Evolutionary conservation across 768 basidiomycete species (phyloP), one percentile per base, ranked within the genome.

Genomic region (Kwoniella europaea): DNA sequence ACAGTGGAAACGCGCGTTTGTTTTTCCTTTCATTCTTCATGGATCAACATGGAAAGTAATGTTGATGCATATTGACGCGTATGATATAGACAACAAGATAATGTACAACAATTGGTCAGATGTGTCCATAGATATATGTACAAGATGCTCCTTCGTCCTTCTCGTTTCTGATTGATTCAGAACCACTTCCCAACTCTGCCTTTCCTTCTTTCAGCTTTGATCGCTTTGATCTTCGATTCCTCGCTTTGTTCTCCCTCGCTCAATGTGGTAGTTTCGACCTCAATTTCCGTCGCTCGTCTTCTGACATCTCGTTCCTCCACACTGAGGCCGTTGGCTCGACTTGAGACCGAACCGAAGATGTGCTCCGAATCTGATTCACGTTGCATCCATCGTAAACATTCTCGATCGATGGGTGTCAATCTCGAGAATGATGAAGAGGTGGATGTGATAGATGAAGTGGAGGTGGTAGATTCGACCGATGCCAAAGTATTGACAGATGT

Each of bases 301-400:
- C 57, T 61, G 18, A 72, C 54, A 16, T 35, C 56, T 53, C 71
- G 35, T 42, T 68, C 71, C 50, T 72, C 71, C 13, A 46, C 5
- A 53, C 71, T 72, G 20, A 72, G 15, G 12, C 52, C 27, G 3
- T 18, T 54, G 0, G 42, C 61, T 58, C 71, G 22, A 50, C 50
- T 57, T 22, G 63, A 27, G 29, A 74, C 62, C 15, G 68, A 70
- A 0, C 72, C 72, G 42, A 74, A 74, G 22, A 70, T 52, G 56
- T 74, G 72, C 4, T 65, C 42, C 24, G 44, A 13, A 27, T 70
- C 68, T 7, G 63, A 29, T 42, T 66, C 60, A 15, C 29, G 50
- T 55, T 67, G 65, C 69, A 74, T 74, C 58, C 63, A 74, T 67
- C 59, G 46, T 15, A 70, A 41, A 43, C 72, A 74, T 56, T 65